phyloP scores from a whole-genome alignment of 139 green algal genomes.

The Mesotaenium endlicherianum region DNA sequence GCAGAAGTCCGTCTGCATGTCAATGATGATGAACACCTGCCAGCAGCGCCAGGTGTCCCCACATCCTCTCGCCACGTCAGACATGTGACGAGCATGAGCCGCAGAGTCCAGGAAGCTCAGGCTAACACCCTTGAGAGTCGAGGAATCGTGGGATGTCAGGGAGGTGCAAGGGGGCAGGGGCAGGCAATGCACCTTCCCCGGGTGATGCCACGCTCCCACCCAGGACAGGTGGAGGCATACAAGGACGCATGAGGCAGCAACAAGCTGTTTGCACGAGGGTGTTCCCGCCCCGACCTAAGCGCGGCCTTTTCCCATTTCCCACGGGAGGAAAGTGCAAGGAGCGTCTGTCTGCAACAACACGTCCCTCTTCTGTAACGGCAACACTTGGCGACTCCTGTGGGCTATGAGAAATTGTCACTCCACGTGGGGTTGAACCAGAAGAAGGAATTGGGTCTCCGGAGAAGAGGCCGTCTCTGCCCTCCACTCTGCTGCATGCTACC shows the following conservation, averaged over 20 bases:
- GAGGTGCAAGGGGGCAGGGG: neutral
- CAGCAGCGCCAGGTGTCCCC: neutral
- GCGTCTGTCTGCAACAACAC: neutral
- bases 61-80: neutral
- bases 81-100: neutral
- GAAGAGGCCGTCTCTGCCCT: too few species aligned
- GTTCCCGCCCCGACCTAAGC: too few species aligned
- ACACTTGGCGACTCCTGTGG: too few species aligned
- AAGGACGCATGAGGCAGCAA: too few species aligned
- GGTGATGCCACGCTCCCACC: neutral
- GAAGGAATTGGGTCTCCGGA: neutral
- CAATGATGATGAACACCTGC: conserved; percentile 63
- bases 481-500: too few species aligned
- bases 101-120: neutral
- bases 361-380: too few species aligned
- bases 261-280: too few species aligned
- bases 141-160: neutral
- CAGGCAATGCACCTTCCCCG: neutral
- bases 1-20: conserved; percentile 74
- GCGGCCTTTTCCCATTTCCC: too few species aligned
- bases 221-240: too few species aligned
- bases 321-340: neutral
- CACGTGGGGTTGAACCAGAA: neutral
- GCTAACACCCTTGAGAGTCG: neutral
- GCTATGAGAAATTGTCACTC: neutral